These are phyloP conservation scores for Coprinopsis cinerea DNA, from an alignment of 768 basidiomycete genomes.

Conservation along the genomic window DNA sequence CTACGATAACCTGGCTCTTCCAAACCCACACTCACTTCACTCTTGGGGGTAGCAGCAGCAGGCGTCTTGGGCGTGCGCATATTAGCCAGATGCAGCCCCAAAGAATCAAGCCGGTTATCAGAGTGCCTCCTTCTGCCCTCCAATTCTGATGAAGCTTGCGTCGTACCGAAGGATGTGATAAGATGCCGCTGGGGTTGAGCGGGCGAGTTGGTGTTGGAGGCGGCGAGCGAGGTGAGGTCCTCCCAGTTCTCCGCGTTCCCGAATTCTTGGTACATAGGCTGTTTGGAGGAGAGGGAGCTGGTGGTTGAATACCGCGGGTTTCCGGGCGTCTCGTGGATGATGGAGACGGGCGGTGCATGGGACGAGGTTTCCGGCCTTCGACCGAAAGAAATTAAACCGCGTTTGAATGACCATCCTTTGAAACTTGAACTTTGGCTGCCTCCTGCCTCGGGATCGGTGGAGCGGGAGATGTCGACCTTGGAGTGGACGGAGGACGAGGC, in stretches of 20 bases:
- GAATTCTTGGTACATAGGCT: slow-evolving; percentile 1
- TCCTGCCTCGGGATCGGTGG: background rate
- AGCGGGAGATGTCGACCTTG: background rate
- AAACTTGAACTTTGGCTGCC: background rate
- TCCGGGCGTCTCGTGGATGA: background rate
- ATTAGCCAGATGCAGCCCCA: slow-evolving; percentile 1
- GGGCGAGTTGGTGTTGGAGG: background rate
- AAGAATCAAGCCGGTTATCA: background rate
- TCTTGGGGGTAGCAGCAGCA: background rate
- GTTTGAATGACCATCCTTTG: background rate
- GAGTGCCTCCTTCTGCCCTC: background rate
- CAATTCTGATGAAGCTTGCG: background rate
- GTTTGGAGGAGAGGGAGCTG: background rate
- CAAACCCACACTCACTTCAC: too few relatives aligned
- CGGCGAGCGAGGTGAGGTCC: background rate
- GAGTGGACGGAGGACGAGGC: background rate
- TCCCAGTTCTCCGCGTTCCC: background rate
- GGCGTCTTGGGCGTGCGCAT: background rate
- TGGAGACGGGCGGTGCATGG: too few relatives aligned
- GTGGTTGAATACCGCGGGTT: background rate
- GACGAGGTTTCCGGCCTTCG: too few relatives aligned
- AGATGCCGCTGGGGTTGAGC: background rate
- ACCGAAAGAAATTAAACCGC: background rate
- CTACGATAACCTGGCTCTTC: too few relatives aligned
- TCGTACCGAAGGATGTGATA: background rate